Percentiles rank a stretch among this genome's conserved stretches.
phyloP scores from a whole-genome alignment of 2,329 filamentous ascomycete species.

The Lasiodiplodia theobromae region DNA sequence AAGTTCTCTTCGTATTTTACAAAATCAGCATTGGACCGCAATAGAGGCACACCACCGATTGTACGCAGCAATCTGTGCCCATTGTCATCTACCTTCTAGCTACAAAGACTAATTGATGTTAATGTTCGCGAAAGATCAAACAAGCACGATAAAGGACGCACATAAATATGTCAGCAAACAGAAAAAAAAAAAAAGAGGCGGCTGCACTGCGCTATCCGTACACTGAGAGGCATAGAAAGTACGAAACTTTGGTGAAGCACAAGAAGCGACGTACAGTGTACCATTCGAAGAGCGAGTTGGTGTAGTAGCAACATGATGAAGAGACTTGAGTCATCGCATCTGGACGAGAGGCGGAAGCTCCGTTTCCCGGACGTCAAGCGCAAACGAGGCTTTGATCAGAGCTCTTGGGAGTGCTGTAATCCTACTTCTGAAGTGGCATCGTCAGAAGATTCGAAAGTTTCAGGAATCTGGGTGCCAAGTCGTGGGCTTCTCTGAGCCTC shows the following conservation, averaged over 20 bases:
- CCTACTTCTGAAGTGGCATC: background rate
- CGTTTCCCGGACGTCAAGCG: background rate
- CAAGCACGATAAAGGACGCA: background rate
- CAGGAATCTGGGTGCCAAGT: background rate
- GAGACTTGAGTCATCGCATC: background rate
- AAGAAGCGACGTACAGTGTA: background rate
- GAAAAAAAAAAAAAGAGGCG: too few species aligned
- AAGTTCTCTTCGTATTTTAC: too few species aligned
- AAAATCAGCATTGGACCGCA: too few species aligned
- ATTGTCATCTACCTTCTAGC: background rate
- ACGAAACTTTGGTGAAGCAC: too few species aligned
- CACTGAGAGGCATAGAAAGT: too few species aligned
- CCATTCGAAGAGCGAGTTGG: background rate
- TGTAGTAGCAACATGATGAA: background rate
- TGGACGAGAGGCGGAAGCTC: background rate
- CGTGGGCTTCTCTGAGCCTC: background rate
- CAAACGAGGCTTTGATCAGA: background rate
- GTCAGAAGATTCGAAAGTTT: background rate
- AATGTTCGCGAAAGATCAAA: background rate
- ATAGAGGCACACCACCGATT: background rate
- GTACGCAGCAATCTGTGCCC: background rate
- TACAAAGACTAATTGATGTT: background rate
- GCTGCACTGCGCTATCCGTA: too few species aligned
- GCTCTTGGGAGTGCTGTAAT: background rate
- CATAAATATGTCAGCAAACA: background rate